Percentiles rank a stretch among this genome's conserved stretches.
phyloP scores from a whole-genome alignment of 306 rosid genomes.

The Vigna nakashimae region DNA sequence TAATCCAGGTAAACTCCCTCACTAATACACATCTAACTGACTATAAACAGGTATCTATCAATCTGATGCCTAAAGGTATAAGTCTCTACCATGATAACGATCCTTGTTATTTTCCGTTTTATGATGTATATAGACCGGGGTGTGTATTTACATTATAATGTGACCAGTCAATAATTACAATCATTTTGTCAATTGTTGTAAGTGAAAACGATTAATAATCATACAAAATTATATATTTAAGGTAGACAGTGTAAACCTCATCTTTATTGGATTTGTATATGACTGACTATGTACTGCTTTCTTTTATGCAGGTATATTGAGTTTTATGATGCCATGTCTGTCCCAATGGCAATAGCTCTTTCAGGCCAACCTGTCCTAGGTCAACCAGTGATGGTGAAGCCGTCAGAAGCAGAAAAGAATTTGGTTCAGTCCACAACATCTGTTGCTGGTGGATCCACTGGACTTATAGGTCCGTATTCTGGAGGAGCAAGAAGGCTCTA shows the following conservation, averaged over 20 bases:
- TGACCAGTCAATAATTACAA: slow-evolving; percentile 12
- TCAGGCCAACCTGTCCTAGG: slow-evolving; percentile 91
- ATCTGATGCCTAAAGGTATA: neutral
- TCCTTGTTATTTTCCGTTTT: neutral
- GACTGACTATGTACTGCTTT: slow-evolving; percentile 28
- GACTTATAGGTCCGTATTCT: slow-evolving; percentile 83
- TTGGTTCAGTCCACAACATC: slow-evolving; percentile 84
- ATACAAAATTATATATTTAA: neutral
- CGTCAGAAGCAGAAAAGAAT: slow-evolving; percentile 99
- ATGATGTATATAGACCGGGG: neutral
- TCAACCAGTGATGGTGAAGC: slow-evolving; percentile 98
- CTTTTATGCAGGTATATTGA: slow-evolving; percentile 79
- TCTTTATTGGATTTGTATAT: slow-evolving; percentile 28
- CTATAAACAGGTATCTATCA: neutral
- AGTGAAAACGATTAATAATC: neutral
- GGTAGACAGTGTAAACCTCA: neutral
- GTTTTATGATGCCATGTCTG: slow-evolving; percentile 95
- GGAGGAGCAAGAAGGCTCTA: slow-evolving; percentile 96
- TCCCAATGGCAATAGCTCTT: slow-evolving; percentile 99
- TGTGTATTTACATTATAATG: slow-evolving; percentile 8
- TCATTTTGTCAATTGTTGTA: neutral
- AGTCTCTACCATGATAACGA: neutral
- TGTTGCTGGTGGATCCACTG: slow-evolving; percentile 61
- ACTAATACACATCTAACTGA: neutral
- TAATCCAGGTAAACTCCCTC: neutral